Base-by-base conservation (phyloP, 495 filamentous ascomycete species). In the Diplogelasinospora grovesii region DNA sequence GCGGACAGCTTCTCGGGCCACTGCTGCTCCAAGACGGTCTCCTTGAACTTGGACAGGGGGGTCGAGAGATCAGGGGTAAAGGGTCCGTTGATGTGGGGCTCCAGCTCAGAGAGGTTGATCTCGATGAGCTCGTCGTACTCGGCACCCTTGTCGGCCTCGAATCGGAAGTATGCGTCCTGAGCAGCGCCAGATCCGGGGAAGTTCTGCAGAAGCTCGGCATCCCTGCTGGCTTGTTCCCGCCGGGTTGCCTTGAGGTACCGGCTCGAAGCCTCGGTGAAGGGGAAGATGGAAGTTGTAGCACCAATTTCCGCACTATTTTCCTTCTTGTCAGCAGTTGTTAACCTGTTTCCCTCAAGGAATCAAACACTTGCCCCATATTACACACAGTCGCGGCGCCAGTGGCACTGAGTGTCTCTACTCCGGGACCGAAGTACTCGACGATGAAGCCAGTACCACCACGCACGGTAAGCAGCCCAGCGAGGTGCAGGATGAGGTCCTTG, bases 1-100 rank as follows among this genome's bases (percentile, higher is more conserved):
- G 92, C 89, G 5, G 85, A 88, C 45, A 98, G 83, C 30, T 81
- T 85, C 57, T 83, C 77, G 5, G 92, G 92, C 92, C 92, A 98
- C 22, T 84, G 65, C 60, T 96, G 83, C 54, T 82, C 71, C 56
- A 82, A 72, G 5, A 93, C 88, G 1, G 82, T 81, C 32, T 87
- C 74, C 50, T 85, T 82, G 59, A 98, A 98, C 50, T 79, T 67
- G 21, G 89, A 95, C 22, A 98, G 60, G 3, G 92, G 92, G 0
- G 87, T 95, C 2, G 92, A 93, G 29, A 96, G 68, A 56, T 98
- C 92, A 3, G 92, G 92, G 0, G 92, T 98, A 63, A 94, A 93
- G 22, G 92, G 92, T 5, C 92, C 92, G 64, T 98, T 98, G 68
- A 98, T 86, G 63, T 96, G 92, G 3, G 92, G 92, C 64, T 98